Evolutionary conservation across 1,284 basidiomycete genomes (phyloP), one percentile per base, ranked within the genome.

Genomic region (Phylloporus sp.): DNA sequence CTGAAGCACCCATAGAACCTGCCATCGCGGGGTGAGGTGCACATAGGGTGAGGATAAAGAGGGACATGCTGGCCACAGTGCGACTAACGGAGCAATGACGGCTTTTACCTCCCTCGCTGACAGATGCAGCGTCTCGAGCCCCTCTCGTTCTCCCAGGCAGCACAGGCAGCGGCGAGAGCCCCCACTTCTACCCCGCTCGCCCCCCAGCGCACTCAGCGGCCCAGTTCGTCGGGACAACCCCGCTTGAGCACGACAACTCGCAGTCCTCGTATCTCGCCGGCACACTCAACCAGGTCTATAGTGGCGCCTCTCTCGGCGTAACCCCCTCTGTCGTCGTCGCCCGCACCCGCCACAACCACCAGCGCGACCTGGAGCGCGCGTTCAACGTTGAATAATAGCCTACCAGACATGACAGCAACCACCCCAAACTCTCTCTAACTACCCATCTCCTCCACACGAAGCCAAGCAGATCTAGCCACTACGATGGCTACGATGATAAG

Each of bases 401-500:
- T 73, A 77, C 78, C 41, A 77, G n/a, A n/a, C n/a, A n/a, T n/a
- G 80, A 52, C 82, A 83, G 66, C 74, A 75, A 37, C 75, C 73
- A 23, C 75, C 71, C 12, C 70, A 62, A 83, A 80, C 70, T 84
- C 89, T 5, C 88, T 89, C 72, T 92, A 91, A 78, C 86, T 88
- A 15, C 79, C 88, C 27, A 85, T 82, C 70, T 85, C 89, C 70
- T 98, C 17, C 86, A 98, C 70, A 98, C 96, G 32, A 98, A 98
- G 82, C 96, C 97, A 49, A 95, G 94, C 84, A 97, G 97, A 80
- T 94, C 95, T 0, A 86, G 88, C 0, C 93, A 96, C 80, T 98
- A 98, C 77, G 95, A 98, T 69, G 96, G 96, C 1, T 96, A 92
- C 73, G 96, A 98, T 81, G 98, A 98, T 73, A 96, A 98, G 75